Base-by-base conservation (phyloP, 2,329 filamentous ascomycete species). In the Venturia pyrina region DNA sequence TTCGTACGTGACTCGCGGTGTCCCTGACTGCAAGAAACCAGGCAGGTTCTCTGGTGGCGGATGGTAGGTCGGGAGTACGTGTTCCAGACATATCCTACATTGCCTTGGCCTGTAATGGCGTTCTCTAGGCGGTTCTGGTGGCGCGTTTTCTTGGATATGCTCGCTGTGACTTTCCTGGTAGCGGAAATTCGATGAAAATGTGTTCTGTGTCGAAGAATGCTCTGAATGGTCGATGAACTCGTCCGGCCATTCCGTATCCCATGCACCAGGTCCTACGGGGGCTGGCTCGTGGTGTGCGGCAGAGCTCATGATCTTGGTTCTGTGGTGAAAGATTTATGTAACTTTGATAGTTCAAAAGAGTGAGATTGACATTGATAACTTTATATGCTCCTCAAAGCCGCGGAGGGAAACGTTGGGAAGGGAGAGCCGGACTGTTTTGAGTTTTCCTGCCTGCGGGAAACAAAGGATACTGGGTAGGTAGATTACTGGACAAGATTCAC, bases 31-130 rank as follows among this genome's bases (percentile, higher is more conserved):
- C 56, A 89, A 75, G 64, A 86, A 81, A 32, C 79, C 79, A 32
- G 85, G 83, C 28, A 86, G 71, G 66, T 78, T 80, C 66, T 85
- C 81, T 13, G 81, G 79, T 17, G 81, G 78, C 50, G 80, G 76
- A 68, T 85, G 79, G 68, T 84, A 84, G n/a, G 84, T 86, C 41
- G 87, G 85, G 67, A 79, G 77, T 32, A 90, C 82, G 68, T 81
- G 81, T 69, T 97, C 93, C 50, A 96, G 81, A 74, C 93, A 98
- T 69, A 98, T 97, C 66, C 93, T 89, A 77, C 93, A 98, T 68
- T 86, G 89, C 69, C 91, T 84, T 34, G 89, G 83, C 46, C 85
- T 84, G 75, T 90, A 93, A 68, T 85, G 83, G 62, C 72, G 79
- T 65, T 75, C 72, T 21, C 72, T 70, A 64, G 72, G 72, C 34